These are phyloP conservation scores for Plectranthus barbatus DNA, from an alignment of 257 asterid genomes.

Conservation along the genomic window DNA sequence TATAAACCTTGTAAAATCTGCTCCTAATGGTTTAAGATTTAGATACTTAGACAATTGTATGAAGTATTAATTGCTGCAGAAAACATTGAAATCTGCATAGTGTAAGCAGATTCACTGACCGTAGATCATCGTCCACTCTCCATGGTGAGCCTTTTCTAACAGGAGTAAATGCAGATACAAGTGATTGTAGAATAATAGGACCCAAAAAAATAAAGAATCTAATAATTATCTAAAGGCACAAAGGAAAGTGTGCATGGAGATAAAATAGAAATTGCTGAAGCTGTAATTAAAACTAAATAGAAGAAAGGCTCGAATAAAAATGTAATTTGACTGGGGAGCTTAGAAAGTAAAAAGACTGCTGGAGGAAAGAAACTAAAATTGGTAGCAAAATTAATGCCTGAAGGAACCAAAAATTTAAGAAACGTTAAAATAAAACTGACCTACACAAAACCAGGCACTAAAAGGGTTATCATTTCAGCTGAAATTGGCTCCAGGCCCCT, in stretches of 20 bases:
- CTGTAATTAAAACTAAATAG: slow-evolving; percentile 17
- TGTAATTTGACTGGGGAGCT: slow-evolving; percentile 30
- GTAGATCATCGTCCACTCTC: slow-evolving; percentile 23
- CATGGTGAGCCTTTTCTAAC: slow-evolving; percentile 28
- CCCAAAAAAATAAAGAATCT: neutral
- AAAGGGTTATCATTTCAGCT: slow-evolving; percentile 83
- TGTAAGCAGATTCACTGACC: slow-evolving; percentile 35
- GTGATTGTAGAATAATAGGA: slow-evolving; percentile 23
- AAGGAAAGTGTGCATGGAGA: slow-evolving; percentile 22
- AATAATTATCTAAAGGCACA: slow-evolving; percentile 21
- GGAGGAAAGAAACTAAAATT: slow-evolving; percentile 28
- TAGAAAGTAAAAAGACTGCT: slow-evolving; percentile 29
- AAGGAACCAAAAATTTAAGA: slow-evolving; percentile 40
- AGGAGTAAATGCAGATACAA: slow-evolving; percentile 19
- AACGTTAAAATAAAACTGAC: slow-evolving; percentile 78
- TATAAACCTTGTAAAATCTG: neutral
- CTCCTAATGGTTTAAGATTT: neutral
- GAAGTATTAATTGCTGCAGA: slow-evolving; percentile 11
- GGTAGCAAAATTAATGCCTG: slow-evolving; percentile 36
- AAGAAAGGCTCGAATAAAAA: slow-evolving; percentile 28
- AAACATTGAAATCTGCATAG: slow-evolving; percentile 21
- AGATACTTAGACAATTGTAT: slow-evolving; percentile 11
- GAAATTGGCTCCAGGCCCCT: slow-evolving; percentile 84
- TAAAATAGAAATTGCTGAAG: slow-evolving; percentile 17
- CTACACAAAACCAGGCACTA: slow-evolving; percentile 76